phyloP scores from a whole-genome alignment of 495 filamentous ascomycete species.

The Choiromyces venosus region DNA sequence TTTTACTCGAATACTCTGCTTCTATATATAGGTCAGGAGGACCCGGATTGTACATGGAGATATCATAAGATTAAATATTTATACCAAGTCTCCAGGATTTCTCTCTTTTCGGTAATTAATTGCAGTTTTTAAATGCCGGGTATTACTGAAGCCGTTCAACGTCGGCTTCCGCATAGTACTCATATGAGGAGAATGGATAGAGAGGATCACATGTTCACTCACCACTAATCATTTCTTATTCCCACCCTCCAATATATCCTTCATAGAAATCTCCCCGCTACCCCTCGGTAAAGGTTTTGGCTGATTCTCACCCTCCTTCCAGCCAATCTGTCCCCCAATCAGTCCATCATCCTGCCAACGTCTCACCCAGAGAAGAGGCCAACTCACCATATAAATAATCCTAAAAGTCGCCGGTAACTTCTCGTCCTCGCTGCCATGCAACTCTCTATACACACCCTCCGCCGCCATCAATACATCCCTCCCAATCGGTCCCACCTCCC shows the following conservation, averaged over 20 bases:
- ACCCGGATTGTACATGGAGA: not conserved
- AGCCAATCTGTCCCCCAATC: conserved; percentile 71
- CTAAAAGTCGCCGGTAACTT: conserved; percentile 53
- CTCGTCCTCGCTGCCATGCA: conserved; percentile 62
- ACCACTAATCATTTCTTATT: conserved; percentile 24
- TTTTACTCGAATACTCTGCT: not conserved
- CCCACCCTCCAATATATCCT: conserved; percentile 67
- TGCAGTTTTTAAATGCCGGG: not conserved
- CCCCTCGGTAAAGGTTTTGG: conserved; percentile 72
- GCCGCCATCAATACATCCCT: conserved; percentile 82
- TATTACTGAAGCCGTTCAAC: not conserved
- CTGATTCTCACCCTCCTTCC: conserved; percentile 80
- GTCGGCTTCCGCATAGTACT: not conserved
- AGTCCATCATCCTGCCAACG: conserved; percentile 46
- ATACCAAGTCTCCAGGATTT: not conserved
- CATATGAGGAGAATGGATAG: not conserved
- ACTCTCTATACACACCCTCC: conserved; percentile 78
- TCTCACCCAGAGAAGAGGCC: not conserved
- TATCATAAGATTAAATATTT: not conserved
- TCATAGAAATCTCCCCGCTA: conserved; percentile 73
- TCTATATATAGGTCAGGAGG: not conserved
- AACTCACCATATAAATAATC: conserved; percentile 42
- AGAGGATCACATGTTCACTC: not conserved
- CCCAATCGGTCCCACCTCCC: conserved; percentile 66
- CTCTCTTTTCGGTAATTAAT: not conserved